Conservation (phyloP, 2,329 filamentous ascomycete genomes). For the Penicillium griseofulvum region DNA sequence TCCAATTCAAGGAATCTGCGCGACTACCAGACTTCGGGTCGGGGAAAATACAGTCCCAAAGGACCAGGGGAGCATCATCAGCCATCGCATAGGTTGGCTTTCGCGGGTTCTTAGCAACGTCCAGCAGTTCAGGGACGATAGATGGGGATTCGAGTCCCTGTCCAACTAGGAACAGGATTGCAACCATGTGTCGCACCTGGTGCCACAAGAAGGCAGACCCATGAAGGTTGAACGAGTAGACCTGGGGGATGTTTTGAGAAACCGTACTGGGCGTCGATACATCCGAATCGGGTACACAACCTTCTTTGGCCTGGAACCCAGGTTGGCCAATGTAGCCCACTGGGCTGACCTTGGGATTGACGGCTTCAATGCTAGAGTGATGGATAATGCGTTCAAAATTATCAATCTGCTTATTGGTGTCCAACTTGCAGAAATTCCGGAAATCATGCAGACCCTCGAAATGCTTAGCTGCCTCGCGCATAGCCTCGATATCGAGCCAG, state of each 20-base stretch:
- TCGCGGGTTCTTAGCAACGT: constrained; percentile 67
- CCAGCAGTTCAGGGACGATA: constrained; percentile 71
- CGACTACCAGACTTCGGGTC: constrained; percentile 46
- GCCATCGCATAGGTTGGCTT: constrained; percentile 89
- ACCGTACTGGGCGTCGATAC: constrained; percentile 13
- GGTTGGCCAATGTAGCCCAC: constrained; percentile 55
- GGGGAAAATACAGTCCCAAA: constrained; percentile 95
- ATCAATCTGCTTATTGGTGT: constrained; percentile 81
- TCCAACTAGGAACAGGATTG: constrained; percentile 85
- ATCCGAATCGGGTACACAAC: constrained; percentile 15
- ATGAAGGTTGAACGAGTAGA: constrained; percentile 85
- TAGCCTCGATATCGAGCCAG: constrained; percentile 82
- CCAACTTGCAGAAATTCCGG: constrained; percentile 94
- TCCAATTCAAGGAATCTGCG: constrained; percentile 69
- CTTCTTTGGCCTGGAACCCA: constrained; percentile 44
- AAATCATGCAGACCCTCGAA: constrained; percentile 90
- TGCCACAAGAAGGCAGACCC: constrained; percentile 97
- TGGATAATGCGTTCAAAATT: constrained; percentile 80
- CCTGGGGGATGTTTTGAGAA: constrained; percentile 53
- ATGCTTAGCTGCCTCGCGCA: constrained; percentile 75
- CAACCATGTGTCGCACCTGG: constrained; percentile 93
- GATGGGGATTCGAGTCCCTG: constrained; percentile 78
- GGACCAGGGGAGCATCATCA: constrained; percentile 80
- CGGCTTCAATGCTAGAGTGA: constrained; percentile 72
- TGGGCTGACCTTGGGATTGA: constrained; percentile 53